Conservation (phyloP, 1,139 yeast genomes). For the Geotrichum candidum region DNA sequence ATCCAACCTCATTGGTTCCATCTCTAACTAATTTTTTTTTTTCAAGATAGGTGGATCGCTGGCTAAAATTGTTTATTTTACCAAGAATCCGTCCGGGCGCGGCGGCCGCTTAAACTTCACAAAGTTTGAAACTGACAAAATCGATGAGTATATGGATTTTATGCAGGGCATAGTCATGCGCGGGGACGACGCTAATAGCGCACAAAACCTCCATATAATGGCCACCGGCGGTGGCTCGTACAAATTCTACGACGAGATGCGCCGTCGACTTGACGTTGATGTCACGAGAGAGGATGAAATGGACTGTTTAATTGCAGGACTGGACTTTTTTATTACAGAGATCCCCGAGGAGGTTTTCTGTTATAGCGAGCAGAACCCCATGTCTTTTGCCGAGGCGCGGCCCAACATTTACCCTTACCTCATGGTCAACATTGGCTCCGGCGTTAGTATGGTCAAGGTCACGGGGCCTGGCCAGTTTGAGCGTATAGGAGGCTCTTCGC, state of each 20-base stretch:
- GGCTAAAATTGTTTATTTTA: constrained; percentile 82
- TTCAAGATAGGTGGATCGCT: constrained; percentile 83
- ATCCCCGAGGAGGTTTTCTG: constrained; percentile 87
- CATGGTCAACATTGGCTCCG: constrained; percentile 94
- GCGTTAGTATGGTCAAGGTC: constrained; percentile 92
- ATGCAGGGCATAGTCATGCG: constrained; percentile 48
- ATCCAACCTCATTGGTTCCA: too few species aligned
- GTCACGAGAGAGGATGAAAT: constrained; percentile 73
- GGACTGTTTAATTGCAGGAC: constrained; percentile 86
- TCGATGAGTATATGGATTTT: constrained; percentile 64
- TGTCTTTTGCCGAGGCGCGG: constrained; percentile 38
- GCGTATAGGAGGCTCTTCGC: constrained; percentile 91
- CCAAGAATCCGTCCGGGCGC: constrained; percentile 40
- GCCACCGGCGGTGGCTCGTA: constrained; percentile 99
- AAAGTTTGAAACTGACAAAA: constrained; percentile 79
- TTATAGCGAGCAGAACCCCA: constrained; percentile 49
- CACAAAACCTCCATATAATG: constrained; percentile 52
- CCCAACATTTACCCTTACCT: constrained; percentile 41
- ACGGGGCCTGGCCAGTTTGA: constrained; percentile 73
- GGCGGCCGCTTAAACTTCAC: constrained; percentile 80
- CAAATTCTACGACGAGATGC: constrained; percentile 68
- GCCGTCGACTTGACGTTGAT: constrained; percentile 46
- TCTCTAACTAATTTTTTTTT: not conserved
- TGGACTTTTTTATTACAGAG: constrained; percentile 85
- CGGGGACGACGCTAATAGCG: constrained; percentile 3